A percentile compares a stretch with the other conserved stretches of the same genome.
These are phyloP conservation scores for Rhododendron simsii DNA, from an alignment of 148 eudicot species.

Conservation along the genomic window DNA sequence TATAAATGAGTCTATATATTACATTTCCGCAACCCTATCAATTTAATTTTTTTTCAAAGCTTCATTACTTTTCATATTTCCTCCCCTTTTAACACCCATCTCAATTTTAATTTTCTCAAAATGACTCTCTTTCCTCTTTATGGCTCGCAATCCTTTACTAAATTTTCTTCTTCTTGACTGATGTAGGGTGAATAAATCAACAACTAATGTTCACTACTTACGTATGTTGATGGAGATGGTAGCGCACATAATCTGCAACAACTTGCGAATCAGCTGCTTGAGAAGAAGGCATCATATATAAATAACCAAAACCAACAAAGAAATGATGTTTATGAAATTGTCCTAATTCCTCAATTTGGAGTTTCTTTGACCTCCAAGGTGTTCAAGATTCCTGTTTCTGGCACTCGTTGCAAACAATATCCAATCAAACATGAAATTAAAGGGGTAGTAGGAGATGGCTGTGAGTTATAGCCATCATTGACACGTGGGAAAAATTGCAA, in stretches of 20 bases:
- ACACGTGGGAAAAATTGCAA: neutral
- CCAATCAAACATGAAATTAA: neutral
- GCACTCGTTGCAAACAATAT: neutral
- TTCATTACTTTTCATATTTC: too few relatives aligned
- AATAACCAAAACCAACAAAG: neutral
- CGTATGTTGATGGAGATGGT: conserved; percentile 97
- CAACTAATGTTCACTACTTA: conserved; percentile 43
- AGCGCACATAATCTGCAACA: conserved; percentile 91
- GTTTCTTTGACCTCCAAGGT: neutral
- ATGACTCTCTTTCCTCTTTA: too few relatives aligned
- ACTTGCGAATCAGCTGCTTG: conserved; percentile 98
- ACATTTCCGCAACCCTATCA: too few relatives aligned
- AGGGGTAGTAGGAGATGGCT: neutral
- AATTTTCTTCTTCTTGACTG: too few relatives aligned
- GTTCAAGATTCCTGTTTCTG: neutral
- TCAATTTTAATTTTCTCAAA: too few relatives aligned
- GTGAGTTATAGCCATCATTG: neutral
- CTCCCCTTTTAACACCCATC: too few relatives aligned
- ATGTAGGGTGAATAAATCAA: neutral
- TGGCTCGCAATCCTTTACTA: too few relatives aligned
- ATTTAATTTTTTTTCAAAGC: too few relatives aligned
- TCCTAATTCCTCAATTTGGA: neutral
- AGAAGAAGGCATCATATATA: conserved; percentile 11
- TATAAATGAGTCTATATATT: too few relatives aligned
- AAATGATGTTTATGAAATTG: neutral